Evolutionary conservation across 1,284 basidiomycete genomes (phyloP).

Genomic region (Ganoderma meredithae): DNA sequence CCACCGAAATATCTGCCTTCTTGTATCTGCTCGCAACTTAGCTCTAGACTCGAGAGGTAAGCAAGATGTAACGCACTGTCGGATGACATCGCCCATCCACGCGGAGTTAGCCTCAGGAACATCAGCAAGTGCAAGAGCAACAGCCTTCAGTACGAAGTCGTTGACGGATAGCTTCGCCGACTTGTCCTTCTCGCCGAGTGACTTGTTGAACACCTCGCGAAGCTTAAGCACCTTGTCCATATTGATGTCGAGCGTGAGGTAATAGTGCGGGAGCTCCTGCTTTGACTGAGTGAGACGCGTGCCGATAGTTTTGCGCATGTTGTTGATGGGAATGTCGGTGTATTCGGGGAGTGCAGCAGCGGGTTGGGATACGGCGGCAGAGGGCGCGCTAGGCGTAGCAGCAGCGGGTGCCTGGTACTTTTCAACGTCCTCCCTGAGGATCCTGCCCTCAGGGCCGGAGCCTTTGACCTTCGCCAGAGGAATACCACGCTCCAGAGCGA

Average conservation of each 20-base stretch:
- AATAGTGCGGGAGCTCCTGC: conserved; percentile 96
- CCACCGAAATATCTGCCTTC: conserved; percentile 96
- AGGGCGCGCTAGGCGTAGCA: conserved; percentile 49
- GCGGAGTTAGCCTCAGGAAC: conserved; percentile 99
- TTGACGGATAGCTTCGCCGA: conserved; percentile 95
- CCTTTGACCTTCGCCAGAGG: conserved; percentile 94
- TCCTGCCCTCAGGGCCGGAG: conserved; percentile 92
- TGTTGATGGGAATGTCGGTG: conserved; percentile 90
- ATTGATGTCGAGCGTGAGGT: conserved; percentile 93
- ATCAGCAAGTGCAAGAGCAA: conserved; percentile 89
- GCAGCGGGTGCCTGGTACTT: conserved; percentile 74
- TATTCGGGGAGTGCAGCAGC: conserved; percentile 71
- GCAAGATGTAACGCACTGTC: conserved; percentile 65
- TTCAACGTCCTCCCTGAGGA: conserved; percentile 94
- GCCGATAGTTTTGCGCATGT: conserved; percentile 96
- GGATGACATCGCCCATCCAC: conserved; percentile 96
- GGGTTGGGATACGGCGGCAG: conserved; percentile 50
- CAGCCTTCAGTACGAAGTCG: conserved; percentile 98
- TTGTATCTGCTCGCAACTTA: conserved; percentile 72
- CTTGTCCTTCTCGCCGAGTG: conserved; percentile 84
- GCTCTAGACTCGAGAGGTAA: neutral
- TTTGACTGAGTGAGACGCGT: conserved; percentile 92
- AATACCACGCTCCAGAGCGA: conserved; percentile 95
- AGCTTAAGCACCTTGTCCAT: conserved; percentile 98
- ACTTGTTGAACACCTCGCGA: conserved; percentile 95